Evolutionary conservation across 225 moss, liverwort and hornwort genomes (phyloP).

Genomic region (Polytrichum formosum): DNA sequence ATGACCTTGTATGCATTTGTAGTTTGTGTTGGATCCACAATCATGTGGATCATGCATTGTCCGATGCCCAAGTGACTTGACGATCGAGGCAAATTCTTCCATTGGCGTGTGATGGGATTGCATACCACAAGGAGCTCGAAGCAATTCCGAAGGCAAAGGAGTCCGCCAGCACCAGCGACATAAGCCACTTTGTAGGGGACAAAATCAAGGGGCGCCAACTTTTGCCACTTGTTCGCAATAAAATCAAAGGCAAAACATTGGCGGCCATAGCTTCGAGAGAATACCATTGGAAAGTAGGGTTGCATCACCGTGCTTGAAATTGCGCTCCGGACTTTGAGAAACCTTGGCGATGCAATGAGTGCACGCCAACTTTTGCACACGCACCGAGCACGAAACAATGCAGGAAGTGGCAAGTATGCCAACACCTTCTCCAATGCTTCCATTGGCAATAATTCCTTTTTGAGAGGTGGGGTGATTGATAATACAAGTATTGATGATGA

Average conservation of each 20-base stretch:
- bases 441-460: not conserved
- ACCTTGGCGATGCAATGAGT: slow-evolving; percentile 25
- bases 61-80: slow-evolving; percentile 20
- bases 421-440: slow-evolving; percentile 30
- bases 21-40: slow-evolving; percentile 3
- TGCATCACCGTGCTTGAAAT: slow-evolving; percentile 4
- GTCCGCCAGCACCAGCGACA: slow-evolving; percentile 19
- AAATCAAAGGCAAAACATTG: slow-evolving; percentile 47
- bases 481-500: too few species aligned
- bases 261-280: slow-evolving; percentile 41
- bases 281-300: slow-evolving; percentile 38
- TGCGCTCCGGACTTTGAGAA: slow-evolving; percentile 10
- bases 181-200: slow-evolving; percentile 53
- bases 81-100: slow-evolving; percentile 44
- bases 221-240: slow-evolving; percentile 28
- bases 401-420: slow-evolving; percentile 18
- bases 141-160: slow-evolving; percentile 35
- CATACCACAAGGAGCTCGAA: slow-evolving; percentile 48
- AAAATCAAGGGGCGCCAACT: slow-evolving; percentile 30
- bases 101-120: slow-evolving; percentile 42
- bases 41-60: slow-evolving; percentile 46
- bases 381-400: slow-evolving; percentile 13
- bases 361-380: slow-evolving; percentile 20
- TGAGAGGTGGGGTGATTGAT: too few species aligned
- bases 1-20: slow-evolving; percentile 32